Conservation (phyloP, 208 protist species). For the Leptomonas pyrrhocoris region DNA sequence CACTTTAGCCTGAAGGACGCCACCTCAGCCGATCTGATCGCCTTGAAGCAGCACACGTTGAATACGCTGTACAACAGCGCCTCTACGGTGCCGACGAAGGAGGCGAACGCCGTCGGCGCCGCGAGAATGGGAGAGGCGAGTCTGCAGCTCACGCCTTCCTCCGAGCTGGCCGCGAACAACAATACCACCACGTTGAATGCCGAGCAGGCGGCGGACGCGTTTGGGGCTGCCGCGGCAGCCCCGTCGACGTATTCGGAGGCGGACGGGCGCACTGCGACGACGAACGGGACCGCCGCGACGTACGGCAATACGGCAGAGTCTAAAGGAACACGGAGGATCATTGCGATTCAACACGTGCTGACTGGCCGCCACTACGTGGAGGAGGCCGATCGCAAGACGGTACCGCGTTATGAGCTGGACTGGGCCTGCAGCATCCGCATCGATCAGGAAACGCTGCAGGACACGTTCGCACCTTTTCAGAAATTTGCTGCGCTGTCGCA, state of each 20-base stretch:
- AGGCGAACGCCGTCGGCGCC: slow-evolving; percentile 4
- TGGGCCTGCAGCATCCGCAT: slow-evolving; percentile 55
- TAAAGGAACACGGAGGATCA: slow-evolving; percentile 12
- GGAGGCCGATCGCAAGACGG: slow-evolving; percentile 18
- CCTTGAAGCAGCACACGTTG: slow-evolving; percentile 23
- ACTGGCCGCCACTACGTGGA: slow-evolving; percentile 69
- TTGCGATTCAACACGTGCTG: slow-evolving; percentile 64
- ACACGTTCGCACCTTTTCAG: slow-evolving; percentile 18
- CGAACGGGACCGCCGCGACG: slow-evolving; percentile 1
- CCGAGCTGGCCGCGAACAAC: background rate
- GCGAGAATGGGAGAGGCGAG: background rate
- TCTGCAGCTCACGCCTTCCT: slow-evolving; percentile 13
- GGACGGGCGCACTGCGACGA: background rate
- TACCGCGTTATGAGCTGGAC: slow-evolving; percentile 64
- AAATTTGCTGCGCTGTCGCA: background rate
- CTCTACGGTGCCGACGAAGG: slow-evolving; percentile 1
- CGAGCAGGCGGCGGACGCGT: slow-evolving; percentile 1
- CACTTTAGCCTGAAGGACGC: slow-evolving; percentile 38
- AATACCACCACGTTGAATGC: background rate
- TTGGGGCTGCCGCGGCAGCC: background rate
- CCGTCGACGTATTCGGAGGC: background rate
- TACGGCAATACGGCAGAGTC: background rate
- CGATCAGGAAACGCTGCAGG: slow-evolving; percentile 31
- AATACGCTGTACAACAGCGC: slow-evolving; percentile 17
- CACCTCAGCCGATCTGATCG: slow-evolving; percentile 19